phyloP scores from a whole-genome alignment of 768 basidiomycete species.

The Tricholoma sp. region DNA sequence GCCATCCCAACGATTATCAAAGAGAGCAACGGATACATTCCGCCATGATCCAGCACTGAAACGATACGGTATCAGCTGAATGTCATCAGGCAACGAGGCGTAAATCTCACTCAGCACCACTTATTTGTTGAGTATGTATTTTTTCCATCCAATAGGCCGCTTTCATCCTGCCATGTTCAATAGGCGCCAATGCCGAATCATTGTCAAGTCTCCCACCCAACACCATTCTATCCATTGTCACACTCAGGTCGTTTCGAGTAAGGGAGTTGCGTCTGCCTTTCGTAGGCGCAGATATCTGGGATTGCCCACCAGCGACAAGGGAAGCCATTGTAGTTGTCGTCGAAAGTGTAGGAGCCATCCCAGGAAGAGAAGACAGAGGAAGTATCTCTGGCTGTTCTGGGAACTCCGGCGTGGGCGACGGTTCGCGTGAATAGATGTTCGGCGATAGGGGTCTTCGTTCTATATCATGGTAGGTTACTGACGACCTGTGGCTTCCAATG shows the following conservation, averaged over 20 bases:
- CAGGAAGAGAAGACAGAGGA: constrained; percentile 43
- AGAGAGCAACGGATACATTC: constrained; percentile 50
- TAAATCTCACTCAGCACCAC: constrained; percentile 44
- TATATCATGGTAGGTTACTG: constrained; percentile 30
- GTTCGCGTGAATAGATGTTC: constrained; percentile 26
- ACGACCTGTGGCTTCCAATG: constrained; percentile 33
- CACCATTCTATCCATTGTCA: constrained; percentile 65
- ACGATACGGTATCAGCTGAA: not conserved
- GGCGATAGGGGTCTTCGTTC: constrained; percentile 31
- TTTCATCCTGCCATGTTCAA: constrained; percentile 62
- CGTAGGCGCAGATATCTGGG: constrained; percentile 23
- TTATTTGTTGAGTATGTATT: constrained; percentile 44
- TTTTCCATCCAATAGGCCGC: constrained; percentile 71
- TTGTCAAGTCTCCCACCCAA: constrained; percentile 45
- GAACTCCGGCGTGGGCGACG: constrained; percentile 29
- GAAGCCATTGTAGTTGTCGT: constrained; percentile 50
- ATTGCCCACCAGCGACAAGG: constrained; percentile 30
- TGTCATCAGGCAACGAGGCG: too few relatives aligned
- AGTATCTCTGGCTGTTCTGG: constrained; percentile 36
- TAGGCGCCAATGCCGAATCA: constrained; percentile 34
- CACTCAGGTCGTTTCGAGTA: constrained; percentile 49
- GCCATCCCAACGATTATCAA: constrained; percentile 65
- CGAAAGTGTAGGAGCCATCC: constrained; percentile 49
- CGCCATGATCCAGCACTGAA: constrained; percentile 38
- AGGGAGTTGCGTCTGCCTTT: constrained; percentile 40